Evolutionary conservation across 768 basidiomycete species (phyloP).

Genomic region (Gloeostereum incarnatum): DNA sequence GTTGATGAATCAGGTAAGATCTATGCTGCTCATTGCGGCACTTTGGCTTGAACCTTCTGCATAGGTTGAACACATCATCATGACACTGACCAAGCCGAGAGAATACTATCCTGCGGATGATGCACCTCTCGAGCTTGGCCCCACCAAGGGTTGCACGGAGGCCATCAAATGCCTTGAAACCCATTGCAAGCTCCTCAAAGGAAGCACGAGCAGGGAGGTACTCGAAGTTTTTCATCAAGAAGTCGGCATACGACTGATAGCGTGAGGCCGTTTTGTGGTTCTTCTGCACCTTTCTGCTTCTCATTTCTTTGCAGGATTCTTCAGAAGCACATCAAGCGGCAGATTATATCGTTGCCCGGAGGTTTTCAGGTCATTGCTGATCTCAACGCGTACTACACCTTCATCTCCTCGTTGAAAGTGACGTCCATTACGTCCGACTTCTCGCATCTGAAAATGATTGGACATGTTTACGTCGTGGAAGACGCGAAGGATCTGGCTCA

Average conservation of each 20-base stretch:
- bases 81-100: conserved; percentile 69
- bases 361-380: conserved; percentile 97
- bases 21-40: too few relatives aligned
- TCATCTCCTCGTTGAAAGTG: too few relatives aligned
- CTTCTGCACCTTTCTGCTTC: neutral
- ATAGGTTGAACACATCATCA: conserved; percentile 90
- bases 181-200: conserved; percentile 87
- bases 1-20: too few relatives aligned
- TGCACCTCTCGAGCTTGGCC: conserved; percentile 67
- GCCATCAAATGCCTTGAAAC: conserved; percentile 82
- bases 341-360: conserved; percentile 90
- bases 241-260: conserved; percentile 82
- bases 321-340: conserved; percentile 94
- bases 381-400: conserved; percentile 87
- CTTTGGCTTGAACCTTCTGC: conserved; percentile 1
- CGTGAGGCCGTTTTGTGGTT: conserved; percentile 27
- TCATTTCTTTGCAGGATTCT: conserved; percentile 51
- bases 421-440: conserved; percentile 84
- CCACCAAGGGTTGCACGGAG: conserved; percentile 83
- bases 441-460: conserved; percentile 92
- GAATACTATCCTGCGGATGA: conserved; percentile 90
- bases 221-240: conserved; percentile 98
- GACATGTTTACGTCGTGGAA: conserved; percentile 91
- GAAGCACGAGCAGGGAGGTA: conserved; percentile 93
- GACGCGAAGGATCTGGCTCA: conserved; percentile 95